phyloP scores from a whole-genome alignment of 1,139 yeast genomes.

The Debaryomyces subglobosus region DNA sequence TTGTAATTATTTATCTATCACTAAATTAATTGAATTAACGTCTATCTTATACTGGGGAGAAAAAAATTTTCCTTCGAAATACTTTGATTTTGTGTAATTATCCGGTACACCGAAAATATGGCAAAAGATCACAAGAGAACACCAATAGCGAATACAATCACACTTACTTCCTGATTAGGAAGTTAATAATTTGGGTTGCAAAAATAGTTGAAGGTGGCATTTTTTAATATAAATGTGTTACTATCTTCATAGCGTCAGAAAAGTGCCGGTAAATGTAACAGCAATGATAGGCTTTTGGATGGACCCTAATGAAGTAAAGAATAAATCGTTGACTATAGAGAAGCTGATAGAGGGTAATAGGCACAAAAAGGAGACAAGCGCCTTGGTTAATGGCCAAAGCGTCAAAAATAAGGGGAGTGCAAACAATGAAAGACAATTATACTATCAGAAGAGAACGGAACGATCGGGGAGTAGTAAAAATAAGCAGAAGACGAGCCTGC shows the following conservation, averaged over 20 bases:
- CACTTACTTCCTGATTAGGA: constrained; percentile 8
- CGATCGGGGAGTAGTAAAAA: neutral
- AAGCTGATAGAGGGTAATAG: neutral
- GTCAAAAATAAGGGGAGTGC: neutral
- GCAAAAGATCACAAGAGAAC: constrained; percentile 4
- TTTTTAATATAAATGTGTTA: neutral
- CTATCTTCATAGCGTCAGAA: neutral
- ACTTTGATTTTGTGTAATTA: constrained; percentile 1
- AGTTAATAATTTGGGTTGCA: constrained; percentile 6
- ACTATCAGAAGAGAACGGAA: neutral
- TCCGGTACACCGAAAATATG: constrained; percentile 2
- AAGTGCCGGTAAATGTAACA: neutral
- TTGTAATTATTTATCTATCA: constrained; percentile 1
- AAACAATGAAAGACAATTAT: neutral
- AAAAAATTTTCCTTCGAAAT: constrained; percentile 14
- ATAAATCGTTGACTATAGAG: neutral
- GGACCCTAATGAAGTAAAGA: neutral
- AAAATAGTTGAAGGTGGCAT: neutral
- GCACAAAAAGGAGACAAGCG: neutral
- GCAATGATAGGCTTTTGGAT: neutral
- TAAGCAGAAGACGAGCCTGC: neutral
- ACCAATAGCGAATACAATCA: neutral
- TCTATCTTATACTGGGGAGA: constrained; percentile 1
- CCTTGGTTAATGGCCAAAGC: neutral
- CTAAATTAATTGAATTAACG: neutral